phyloP scores from a whole-genome alignment of 2,329 filamentous ascomycete genomes.

The Xylariaceae sp. region DNA sequence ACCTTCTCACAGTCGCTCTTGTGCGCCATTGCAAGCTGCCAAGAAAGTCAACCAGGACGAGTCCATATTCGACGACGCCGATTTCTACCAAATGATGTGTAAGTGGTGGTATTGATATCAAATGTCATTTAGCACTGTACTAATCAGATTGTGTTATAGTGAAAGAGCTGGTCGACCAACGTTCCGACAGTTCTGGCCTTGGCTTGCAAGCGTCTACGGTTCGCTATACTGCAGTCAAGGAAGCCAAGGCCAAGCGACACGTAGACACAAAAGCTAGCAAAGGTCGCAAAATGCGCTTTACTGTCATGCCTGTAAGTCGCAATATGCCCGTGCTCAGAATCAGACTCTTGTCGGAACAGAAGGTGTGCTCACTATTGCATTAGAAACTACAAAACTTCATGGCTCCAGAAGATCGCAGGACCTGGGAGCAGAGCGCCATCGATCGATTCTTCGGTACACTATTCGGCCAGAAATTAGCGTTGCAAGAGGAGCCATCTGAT shows the following conservation, averaged over 20 bases:
- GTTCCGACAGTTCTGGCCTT: constrained; percentile 61
- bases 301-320: constrained; percentile 13
- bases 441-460: constrained; percentile 74
- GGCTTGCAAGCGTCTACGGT: constrained; percentile 50
- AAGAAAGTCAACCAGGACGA: constrained; percentile 56
- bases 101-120: constrained; percentile 3
- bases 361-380: constrained; percentile 47
- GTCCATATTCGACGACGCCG: constrained; percentile 83
- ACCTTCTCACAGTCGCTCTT: constrained; percentile 53
- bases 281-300: constrained; percentile 89
- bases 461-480: constrained; percentile 66
- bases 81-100: constrained; percentile 85
- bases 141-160: constrained; percentile 39
- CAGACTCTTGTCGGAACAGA: not conserved
- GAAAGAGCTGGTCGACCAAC: constrained; percentile 89
- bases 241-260: constrained; percentile 75
- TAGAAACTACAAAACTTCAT: constrained; percentile 99
- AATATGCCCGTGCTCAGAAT: not conserved
- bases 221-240: constrained; percentile 66
- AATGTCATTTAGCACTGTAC: not conserved
- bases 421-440: constrained; percentile 77
- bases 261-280: constrained; percentile 96
- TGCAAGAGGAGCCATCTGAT: constrained; percentile 58
- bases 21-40: constrained; percentile 67
- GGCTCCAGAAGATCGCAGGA: constrained; percentile 79